A percentile compares a stretch with the other conserved stretches of the same genome.
Evolutionary conservation across 2,329 filamentous ascomycete genomes (phyloP).

Genomic region (Fusarium humuli): DNA sequence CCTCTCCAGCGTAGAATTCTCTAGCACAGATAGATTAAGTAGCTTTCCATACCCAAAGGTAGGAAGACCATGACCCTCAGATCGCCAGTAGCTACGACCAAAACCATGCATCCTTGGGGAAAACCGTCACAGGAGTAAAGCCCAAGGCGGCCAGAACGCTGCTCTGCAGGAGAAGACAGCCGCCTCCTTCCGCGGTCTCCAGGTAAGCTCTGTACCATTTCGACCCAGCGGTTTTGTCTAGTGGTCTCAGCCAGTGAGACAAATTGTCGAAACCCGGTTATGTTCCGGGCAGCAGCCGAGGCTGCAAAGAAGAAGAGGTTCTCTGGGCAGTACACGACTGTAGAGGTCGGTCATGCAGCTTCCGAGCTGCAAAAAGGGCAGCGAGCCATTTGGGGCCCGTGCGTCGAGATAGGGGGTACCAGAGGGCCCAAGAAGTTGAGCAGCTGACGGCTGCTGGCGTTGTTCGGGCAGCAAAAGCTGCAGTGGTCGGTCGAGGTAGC

Average conservation of each 20-base stretch:
- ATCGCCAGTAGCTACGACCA: not conserved
- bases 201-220: not conserved
- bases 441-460: not conserved
- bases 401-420: not conserved
- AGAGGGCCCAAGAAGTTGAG: not conserved
- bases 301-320: not conserved
- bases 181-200: not conserved
- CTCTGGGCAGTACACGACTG: conserved; percentile 16
- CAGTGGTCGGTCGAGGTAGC: not conserved
- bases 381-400: not conserved
- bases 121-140: not conserved
- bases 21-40: conserved; percentile 20
- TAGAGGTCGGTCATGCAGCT: conserved; percentile 26
- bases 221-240: not conserved
- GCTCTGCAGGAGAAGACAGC: rapidly evolving
- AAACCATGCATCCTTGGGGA: not conserved
- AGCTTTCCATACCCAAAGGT: conserved; percentile 14
- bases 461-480: not conserved
- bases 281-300: not conserved
- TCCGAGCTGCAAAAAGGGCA: conserved; percentile 16
- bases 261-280: not conserved
- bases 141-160: not conserved
- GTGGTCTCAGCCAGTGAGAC: not conserved
- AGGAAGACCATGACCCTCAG: not conserved
- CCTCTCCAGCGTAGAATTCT: conserved; percentile 25